Evolutionary conservation across 495 filamentous ascomycete species (phyloP), one percentile per base, ranked within the genome.

Genomic region (Staphylotrichum longicolle): DNA sequence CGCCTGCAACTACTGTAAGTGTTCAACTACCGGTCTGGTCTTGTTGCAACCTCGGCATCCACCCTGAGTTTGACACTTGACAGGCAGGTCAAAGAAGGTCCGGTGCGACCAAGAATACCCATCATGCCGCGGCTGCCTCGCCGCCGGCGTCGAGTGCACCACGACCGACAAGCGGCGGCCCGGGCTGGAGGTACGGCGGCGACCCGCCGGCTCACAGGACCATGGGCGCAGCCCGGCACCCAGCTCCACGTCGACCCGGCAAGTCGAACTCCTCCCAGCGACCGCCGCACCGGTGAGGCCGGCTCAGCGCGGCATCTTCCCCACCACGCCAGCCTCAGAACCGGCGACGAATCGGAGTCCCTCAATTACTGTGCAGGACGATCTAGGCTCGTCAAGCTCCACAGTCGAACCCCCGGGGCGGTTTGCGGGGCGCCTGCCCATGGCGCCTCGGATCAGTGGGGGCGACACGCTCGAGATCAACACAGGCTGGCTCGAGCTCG

Each of bases 391-490:
- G 10, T 45, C 27, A 3, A 27, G 27, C 32, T 15, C 32, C 32
- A 8, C 49, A 6, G 27, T 3, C 14, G 49, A n/a, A 0, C 5
- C 32, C 33, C 32, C 49, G 49, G 12, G 30, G 32, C 32, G 49
- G 32, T 52, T 52, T 37, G 49, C 49, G 49, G 49, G 49, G 49
- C 49, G 49, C 12, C 14, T 52, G 33, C 49, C 49, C 49, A 48
- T 48, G 49, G 49, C 49, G 4, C 49, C 49, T 11, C 49, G 49
- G 49, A 37, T 52, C 49, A 52, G 49, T 15, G 49, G 33, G 10
- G 49, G 49, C 33, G 34, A 52, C 49, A 52, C 49, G 49, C 32
- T 52, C 10, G 49, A 52, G 49, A 52, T 52, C 33, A 52, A 37
- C 32, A 52, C 49, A 11, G 49, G 49, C 9, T 52, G 49, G 49